phyloP scores from a whole-genome alignment of 345 rosid species.

The Carallia brachiata region DNA sequence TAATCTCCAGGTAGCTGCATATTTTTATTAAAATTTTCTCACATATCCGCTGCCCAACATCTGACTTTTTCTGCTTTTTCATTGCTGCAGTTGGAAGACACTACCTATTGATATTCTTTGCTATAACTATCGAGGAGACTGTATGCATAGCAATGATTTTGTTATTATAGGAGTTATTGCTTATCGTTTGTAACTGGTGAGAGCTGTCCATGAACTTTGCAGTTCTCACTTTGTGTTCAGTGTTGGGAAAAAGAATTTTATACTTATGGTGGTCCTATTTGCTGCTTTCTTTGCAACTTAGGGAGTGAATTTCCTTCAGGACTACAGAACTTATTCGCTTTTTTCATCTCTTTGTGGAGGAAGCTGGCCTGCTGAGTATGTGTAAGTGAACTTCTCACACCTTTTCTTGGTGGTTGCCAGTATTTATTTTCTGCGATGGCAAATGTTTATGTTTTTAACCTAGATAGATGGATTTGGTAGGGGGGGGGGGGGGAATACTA shows the following conservation, averaged over 20 bases:
- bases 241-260: conserved; percentile 92
- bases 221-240: conserved; percentile 89
- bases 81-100: conserved; percentile 62
- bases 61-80: conserved; percentile 18
- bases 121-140: conserved; percentile 84
- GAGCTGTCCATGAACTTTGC: conserved; percentile 25
- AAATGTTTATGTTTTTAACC: no score
- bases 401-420: not conserved
- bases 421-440: not conserved
- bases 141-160: not conserved
- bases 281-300: conserved; percentile 79
- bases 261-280: conserved; percentile 75
- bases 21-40: not conserved
- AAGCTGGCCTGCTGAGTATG: conserved; percentile 94
- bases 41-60: conserved; percentile 2
- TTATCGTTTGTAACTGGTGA: conserved; percentile 23
- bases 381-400: conserved; percentile 45
- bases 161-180: not conserved
- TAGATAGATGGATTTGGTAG: no score
- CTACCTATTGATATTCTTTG: conserved; percentile 76
- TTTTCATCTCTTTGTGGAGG: conserved; percentile 89
- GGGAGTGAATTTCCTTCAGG: conserved; percentile 83
- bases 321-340: conserved; percentile 62
- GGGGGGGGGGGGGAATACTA: no score
- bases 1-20: conserved; percentile 61